Base-by-base conservation (phyloP, 1,139 yeast genomes). In the Blastobotrys serpentis region DNA sequence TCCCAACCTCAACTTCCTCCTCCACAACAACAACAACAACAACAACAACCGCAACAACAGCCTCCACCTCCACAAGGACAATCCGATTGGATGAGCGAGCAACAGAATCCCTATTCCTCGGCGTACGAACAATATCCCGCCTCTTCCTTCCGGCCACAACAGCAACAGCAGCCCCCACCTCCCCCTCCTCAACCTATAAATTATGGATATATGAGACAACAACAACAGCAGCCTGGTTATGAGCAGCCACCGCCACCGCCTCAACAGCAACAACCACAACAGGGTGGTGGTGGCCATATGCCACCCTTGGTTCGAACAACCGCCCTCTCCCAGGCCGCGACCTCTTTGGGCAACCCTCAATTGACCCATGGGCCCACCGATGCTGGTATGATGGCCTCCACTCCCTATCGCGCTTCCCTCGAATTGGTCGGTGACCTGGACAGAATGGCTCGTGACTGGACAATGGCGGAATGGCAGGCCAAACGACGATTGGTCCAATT, bases 401-500 rank as follows among this genome's bases (percentile, higher is more conserved):
- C 52, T 11, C 55, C 52, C 18, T 52, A 48, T 14, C 56, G 64
- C 25, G 68, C 68, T n/a, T 58, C 58, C 22, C 54, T 66, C 11
- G 63, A 63, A 16, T 61, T 71, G 17, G 54, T 59, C 8, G 72
- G 73, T 7, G 61, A 70, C 45, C 56, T 71, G 36, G 64, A 60
- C 38, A 55, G 54, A 17, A 60, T 71, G 65, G 60, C 68, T 4
- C 59, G 55, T 30, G 54, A 60, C 49, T 68, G 72, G 71, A 56
- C 67, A 1, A 53, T 56, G 26, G 61, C 60, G 26, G 72, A 68
- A 46, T 58, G 62, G 61, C 55, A 58, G 40, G 61, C 58, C 4
- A 59, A 62, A 26, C 57, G 72, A 13, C 60, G 72, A 21, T 59
- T 68, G 40, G 69, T 68, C 7, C 64, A 61, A 50, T 68, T 68